Percentiles rank a stretch among this genome's conserved stretches.
Conservation (phyloP, 208 protist genomes). For the Wallacemonas rigidus region DNA sequence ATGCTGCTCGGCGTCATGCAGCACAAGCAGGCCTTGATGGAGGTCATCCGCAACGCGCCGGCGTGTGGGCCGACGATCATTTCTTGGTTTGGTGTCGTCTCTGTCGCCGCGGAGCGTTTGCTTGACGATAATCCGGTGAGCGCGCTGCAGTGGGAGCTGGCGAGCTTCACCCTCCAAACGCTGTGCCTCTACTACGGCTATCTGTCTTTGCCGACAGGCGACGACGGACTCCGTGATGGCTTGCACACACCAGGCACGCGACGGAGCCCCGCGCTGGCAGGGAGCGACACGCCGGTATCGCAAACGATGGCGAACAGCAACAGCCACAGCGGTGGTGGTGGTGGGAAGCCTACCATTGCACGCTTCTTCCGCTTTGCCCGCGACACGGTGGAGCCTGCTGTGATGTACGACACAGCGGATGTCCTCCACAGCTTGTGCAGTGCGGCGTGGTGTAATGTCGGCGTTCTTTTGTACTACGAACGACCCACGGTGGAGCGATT, state of each 20-base stretch:
- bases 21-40: slow-evolving; percentile 29
- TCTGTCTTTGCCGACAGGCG: slow-evolving; percentile 25
- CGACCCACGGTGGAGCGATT: slow-evolving; percentile 51
- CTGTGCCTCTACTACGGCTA: slow-evolving; percentile 39
- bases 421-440: slow-evolving; percentile 66
- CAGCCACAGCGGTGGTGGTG: too few relatives aligned
- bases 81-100: slow-evolving; percentile 47
- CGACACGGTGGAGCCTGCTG: slow-evolving; percentile 39
- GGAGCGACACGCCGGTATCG: neutral
- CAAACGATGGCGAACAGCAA: too few relatives aligned
- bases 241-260: neutral
- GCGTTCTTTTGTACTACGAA: slow-evolving; percentile 78
- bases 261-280: neutral
- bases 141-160: slow-evolving; percentile 48
- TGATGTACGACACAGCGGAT: slow-evolving; percentile 74
- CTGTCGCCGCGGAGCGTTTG: slow-evolving; percentile 37
- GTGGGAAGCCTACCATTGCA: neutral
- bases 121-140: slow-evolving; percentile 52
- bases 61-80: slow-evolving; percentile 40
- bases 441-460: slow-evolving; percentile 77
- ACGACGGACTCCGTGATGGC: slow-evolving; percentile 1
- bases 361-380: slow-evolving; percentile 37
- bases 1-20: slow-evolving; percentile 51
- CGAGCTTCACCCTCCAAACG: slow-evolving; percentile 52
- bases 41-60: slow-evolving; percentile 34